A percentile compares a stretch with the other conserved stretches of the same genome.
Conservation (phyloP, 352 stramenopile genomes). For the Phytophthora multivora region DNA sequence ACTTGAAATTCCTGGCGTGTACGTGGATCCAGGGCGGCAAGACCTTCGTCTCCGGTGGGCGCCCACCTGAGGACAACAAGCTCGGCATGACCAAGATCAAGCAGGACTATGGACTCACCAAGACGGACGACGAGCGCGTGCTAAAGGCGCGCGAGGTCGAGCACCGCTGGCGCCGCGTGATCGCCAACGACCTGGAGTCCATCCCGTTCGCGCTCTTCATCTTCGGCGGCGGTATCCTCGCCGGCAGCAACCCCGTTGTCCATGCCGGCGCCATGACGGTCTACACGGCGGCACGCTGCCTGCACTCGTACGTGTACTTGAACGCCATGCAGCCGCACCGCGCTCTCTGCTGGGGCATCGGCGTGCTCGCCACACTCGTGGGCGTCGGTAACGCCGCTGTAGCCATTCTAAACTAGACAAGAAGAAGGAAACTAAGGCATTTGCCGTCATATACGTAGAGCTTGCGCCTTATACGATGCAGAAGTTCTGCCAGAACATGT, state of each 20-base stretch:
- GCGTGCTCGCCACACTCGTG: constrained; percentile 32
- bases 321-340: constrained; percentile 48
- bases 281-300: constrained; percentile 45
- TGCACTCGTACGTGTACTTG: constrained; percentile 51
- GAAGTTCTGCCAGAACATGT: too few species aligned
- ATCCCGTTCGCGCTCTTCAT: constrained; percentile 56
- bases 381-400: constrained; percentile 34
- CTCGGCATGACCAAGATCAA: constrained; percentile 41
- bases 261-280: constrained; percentile 39
- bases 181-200: constrained; percentile 63
- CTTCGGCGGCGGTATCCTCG: constrained; percentile 44
- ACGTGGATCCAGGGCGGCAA: constrained; percentile 51
- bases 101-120: constrained; percentile 30
- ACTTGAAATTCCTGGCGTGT: constrained; percentile 66
- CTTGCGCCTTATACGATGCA: too few species aligned
- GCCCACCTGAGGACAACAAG: constrained; percentile 53
- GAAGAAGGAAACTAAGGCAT: background rate
- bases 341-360: constrained; percentile 30
- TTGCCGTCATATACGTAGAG: constrained; percentile 2
- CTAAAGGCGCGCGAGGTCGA: constrained; percentile 37
- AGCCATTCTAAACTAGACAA: constrained; percentile 15
- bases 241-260: constrained; percentile 31
- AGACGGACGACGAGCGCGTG: constrained; percentile 31
- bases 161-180: constrained; percentile 52
- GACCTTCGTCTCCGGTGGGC: constrained; percentile 49